These are phyloP conservation scores for Fusarium sp. DNA, from an alignment of 2,329 filamentous ascomycete species.

Conservation along the genomic window DNA sequence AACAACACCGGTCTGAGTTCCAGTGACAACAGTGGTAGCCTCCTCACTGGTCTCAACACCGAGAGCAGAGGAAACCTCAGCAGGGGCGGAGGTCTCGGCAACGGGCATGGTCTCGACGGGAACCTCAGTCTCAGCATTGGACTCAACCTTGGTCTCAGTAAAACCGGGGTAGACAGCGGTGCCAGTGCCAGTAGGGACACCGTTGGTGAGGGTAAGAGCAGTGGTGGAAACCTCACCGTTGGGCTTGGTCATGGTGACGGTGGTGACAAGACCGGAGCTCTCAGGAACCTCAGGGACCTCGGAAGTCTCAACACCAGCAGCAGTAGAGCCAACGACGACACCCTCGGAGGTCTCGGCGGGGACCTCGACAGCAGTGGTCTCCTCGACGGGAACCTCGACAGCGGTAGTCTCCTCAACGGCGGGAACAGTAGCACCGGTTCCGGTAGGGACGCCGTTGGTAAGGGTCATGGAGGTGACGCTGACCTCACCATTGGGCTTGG, in stretches of 20 bases:
- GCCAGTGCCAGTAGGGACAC: slow-evolving; percentile 27
- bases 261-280: slow-evolving; percentile 18
- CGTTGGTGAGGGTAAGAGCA: slow-evolving; percentile 27
- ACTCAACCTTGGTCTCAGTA: slow-evolving; percentile 6
- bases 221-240: slow-evolving; percentile 28
- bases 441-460: slow-evolving; percentile 22
- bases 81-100: slow-evolving; percentile 1
- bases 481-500: slow-evolving; percentile 31
- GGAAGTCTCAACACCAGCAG: slow-evolving; percentile 20
- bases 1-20: slow-evolving; percentile 15
- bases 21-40: slow-evolving; percentile 8
- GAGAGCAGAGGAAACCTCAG: slow-evolving; percentile 8
- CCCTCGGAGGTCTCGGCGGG: slow-evolving; percentile 28
- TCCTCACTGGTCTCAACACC: slow-evolving; percentile 17
- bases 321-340: slow-evolving; percentile 11
- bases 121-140: slow-evolving; percentile 15
- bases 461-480: slow-evolving; percentile 30
- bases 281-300: slow-evolving; percentile 16
- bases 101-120: slow-evolving; percentile 2
- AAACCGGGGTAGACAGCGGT: slow-evolving; percentile 17
- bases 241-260: slow-evolving; percentile 37
- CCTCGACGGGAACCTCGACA: slow-evolving; percentile 2
- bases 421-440: slow-evolving; percentile 26
- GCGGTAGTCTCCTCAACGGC: slow-evolving; percentile 1
- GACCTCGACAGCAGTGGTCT: slow-evolving; percentile 34